phyloP scores from a whole-genome alignment of 2,329 filamentous ascomycete genomes.

The Trichoderma oligosporum region DNA sequence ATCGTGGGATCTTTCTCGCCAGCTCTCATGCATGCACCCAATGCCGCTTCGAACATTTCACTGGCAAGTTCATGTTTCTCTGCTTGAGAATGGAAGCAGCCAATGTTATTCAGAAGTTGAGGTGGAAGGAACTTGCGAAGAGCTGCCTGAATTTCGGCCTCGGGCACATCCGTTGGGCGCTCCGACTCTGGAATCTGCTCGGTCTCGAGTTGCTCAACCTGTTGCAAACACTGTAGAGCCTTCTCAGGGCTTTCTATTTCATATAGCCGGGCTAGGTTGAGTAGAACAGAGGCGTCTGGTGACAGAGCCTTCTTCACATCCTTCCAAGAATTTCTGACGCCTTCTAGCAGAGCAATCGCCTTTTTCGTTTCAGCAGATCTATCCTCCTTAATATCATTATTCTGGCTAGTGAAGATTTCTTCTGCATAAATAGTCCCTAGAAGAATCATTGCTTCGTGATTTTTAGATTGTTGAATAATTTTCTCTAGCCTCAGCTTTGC shows the following conservation, averaged over 20 bases:
- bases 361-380: constrained; percentile 82
- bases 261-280: constrained; percentile 89
- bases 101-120: constrained; percentile 94
- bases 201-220: constrained; percentile 87
- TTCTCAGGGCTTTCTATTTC: constrained; percentile 83
- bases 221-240: constrained; percentile 83
- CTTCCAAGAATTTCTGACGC: constrained; percentile 84
- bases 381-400: constrained; percentile 73
- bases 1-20: constrained; percentile 69
- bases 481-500: constrained; percentile 93
- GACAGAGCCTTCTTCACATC: constrained; percentile 80
- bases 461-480: constrained; percentile 81
- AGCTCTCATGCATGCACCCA: constrained; percentile 81
- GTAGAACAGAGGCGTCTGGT: constrained; percentile 79
- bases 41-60: constrained; percentile 85
- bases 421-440: constrained; percentile 91
- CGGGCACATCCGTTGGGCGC: constrained; percentile 54
- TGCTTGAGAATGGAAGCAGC: constrained; percentile 87
- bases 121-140: constrained; percentile 79
- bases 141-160: constrained; percentile 54
- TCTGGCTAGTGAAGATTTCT: constrained; percentile 80
- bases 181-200: constrained; percentile 72
- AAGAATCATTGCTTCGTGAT: constrained; percentile 84
- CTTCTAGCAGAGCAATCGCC: constrained; percentile 78
- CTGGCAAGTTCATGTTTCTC: constrained; percentile 78